Conservation (phyloP, 2,329 filamentous ascomycete genomes). For the Penicillium expansum region DNA sequence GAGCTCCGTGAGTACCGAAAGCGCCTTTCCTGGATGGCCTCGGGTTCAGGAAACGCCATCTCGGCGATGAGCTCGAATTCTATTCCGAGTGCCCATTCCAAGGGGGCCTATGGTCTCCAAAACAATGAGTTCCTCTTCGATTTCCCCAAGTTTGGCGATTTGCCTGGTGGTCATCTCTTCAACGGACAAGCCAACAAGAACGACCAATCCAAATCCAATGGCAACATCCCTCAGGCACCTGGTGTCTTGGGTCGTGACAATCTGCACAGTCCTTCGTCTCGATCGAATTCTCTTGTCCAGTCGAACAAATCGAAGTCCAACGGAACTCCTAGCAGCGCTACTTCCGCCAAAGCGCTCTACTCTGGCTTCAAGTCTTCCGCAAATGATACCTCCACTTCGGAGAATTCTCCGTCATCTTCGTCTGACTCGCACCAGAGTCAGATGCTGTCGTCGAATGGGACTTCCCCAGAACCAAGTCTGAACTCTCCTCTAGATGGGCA, state of each 20-base stretch:
- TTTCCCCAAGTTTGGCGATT: slow-evolving; percentile 86
- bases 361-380: slow-evolving; percentile 19
- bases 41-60: slow-evolving; percentile 43
- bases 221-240: slow-evolving; percentile 24
- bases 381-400: slow-evolving; percentile 41
- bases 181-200: slow-evolving; percentile 45
- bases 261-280: slow-evolving; percentile 14
- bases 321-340: slow-evolving; percentile 11
- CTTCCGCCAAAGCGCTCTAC: slow-evolving; percentile 19
- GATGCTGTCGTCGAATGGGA: slow-evolving; percentile 48
- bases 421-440: slow-evolving; percentile 48
- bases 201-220: slow-evolving; percentile 22
- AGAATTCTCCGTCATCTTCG: slow-evolving; percentile 47
- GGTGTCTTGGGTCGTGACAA: slow-evolving; percentile 32
- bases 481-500: slow-evolving; percentile 43
- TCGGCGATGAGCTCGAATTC: slow-evolving; percentile 51
- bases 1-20: slow-evolving; percentile 92
- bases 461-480: slow-evolving; percentile 47
- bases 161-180: slow-evolving; percentile 57
- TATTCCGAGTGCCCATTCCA: slow-evolving; percentile 46
- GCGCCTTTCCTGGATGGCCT: slow-evolving; percentile 65
- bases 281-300: slow-evolving; percentile 12
- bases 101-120: slow-evolving; percentile 57
- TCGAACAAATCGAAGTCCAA: slow-evolving; percentile 11
- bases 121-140: slow-evolving; percentile 91